Conservation (phyloP, 768 basidiomycete species). For the Tricholoma matsutake region DNA sequence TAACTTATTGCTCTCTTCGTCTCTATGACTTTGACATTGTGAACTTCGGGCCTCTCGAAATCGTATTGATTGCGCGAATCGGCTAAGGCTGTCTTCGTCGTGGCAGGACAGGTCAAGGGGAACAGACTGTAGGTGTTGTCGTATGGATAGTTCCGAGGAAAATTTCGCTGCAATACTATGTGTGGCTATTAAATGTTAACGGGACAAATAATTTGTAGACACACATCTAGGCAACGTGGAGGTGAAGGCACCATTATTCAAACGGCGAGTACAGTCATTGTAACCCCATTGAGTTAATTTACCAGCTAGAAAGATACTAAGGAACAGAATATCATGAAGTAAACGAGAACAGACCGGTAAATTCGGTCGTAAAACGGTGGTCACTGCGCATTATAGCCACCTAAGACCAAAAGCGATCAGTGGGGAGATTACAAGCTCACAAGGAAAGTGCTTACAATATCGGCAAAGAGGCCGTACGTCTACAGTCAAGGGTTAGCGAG, state of each 20-base stretch:
- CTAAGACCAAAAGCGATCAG: conserved; percentile 3
- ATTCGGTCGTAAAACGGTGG: conserved; percentile 12
- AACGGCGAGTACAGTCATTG: conserved; percentile 13
- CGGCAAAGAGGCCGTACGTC: conserved; percentile 20
- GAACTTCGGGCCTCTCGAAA: conserved; percentile 10
- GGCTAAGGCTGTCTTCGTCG: neutral
- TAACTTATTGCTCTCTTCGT: conserved; percentile 16
- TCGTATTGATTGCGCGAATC: conserved; percentile 1
- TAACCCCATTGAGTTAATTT: conserved; percentile 20
- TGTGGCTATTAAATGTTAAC: neutral
- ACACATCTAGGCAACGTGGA: conserved; percentile 20
- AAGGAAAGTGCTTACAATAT: conserved; percentile 11
- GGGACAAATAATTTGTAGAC: neutral
- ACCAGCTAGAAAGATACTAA: neutral
- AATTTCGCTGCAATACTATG: conserved; percentile 21
- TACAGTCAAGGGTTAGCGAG: neutral
- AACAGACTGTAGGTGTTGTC: conserved; percentile 23
- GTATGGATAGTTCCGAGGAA: conserved; percentile 19
- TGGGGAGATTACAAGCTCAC: neutral
- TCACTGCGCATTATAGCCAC: conserved; percentile 22
- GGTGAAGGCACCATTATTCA: conserved; percentile 17
- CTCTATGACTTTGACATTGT: conserved; percentile 7
- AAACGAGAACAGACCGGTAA: conserved; percentile 8
- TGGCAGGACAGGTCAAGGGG: conserved; percentile 14
- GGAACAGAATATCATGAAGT: neutral